A percentile compares a stretch with the other conserved stretches of the same genome.
Evolutionary conservation across 2,329 filamentous ascomycete genomes (phyloP).

Genomic region (Beauveria pseudobassiana): DNA sequence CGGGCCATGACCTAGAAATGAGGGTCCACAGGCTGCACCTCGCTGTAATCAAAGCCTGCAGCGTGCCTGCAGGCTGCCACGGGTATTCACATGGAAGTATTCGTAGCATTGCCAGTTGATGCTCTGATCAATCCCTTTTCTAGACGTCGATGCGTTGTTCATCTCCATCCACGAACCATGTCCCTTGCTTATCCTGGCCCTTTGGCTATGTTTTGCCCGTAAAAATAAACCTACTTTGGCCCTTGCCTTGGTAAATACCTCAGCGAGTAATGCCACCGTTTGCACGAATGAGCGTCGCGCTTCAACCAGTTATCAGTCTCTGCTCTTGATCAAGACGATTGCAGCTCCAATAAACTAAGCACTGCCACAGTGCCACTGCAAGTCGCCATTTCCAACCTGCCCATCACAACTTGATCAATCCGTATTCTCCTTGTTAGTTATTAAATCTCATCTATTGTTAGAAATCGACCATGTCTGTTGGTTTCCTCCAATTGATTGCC

Average conservation of each 20-base stretch:
- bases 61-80: too few species aligned
- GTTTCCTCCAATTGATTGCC: background rate
- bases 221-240: too few species aligned
- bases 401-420: background rate
- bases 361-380: background rate
- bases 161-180: background rate
- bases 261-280: too few species aligned
- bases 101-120: background rate
- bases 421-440: background rate
- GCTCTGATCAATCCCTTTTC: slow-evolving; percentile 7
- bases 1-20: too few species aligned
- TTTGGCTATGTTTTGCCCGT: too few species aligned
- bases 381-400: background rate
- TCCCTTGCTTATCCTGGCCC: background rate
- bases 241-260: too few species aligned
- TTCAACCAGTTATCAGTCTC: too few species aligned
- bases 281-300: background rate
- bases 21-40: too few species aligned
- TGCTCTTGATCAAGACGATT: background rate
- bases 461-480: background rate
- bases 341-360: background rate
- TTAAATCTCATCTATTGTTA: background rate
- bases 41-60: too few species aligned
- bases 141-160: background rate
- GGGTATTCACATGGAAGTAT: too few species aligned